Evolutionary conservation across 352 stramenopile genomes (phyloP).

Genomic region (Globisporangium middletonii): DNA sequence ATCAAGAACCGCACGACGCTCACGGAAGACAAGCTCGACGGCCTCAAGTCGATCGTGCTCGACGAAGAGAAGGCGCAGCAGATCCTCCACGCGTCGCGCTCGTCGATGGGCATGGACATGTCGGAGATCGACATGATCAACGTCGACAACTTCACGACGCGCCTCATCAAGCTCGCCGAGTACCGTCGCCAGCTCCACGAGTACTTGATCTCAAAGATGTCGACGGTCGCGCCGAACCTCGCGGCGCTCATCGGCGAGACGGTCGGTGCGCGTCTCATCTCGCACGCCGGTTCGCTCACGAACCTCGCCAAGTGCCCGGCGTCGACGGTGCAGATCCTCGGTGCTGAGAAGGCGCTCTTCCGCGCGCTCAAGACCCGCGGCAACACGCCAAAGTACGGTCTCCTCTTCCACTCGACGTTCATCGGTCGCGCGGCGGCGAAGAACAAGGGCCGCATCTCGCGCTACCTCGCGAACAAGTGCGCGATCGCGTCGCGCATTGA

Average conservation of each 20-base stretch:
- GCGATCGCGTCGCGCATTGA: slow-evolving; percentile 99
- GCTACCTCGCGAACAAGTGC: slow-evolving; percentile 99
- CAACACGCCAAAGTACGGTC: slow-evolving; percentile 99
- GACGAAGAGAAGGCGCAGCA: slow-evolving; percentile 96
- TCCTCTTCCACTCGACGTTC: slow-evolving; percentile 99
- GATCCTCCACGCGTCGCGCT: slow-evolving; percentile 92
- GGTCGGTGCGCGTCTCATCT: slow-evolving; percentile 99
- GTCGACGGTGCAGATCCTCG: slow-evolving; percentile 99
- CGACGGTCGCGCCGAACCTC: slow-evolving; percentile 98
- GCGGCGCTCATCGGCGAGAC: slow-evolving; percentile 98
- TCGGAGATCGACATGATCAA: slow-evolving; percentile 99
- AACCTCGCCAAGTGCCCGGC: slow-evolving; percentile 99
- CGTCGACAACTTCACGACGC: slow-evolving; percentile 97
- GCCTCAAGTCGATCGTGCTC: slow-evolving; percentile 91
- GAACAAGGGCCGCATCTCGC: slow-evolving; percentile 99
- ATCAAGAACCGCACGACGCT: slow-evolving; percentile 93
- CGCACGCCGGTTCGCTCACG: slow-evolving; percentile 98
- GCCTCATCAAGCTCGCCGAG: slow-evolving; percentile 98
- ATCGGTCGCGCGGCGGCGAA: slow-evolving; percentile 98
- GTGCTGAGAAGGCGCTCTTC: slow-evolving; percentile 99
- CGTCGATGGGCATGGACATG: slow-evolving; percentile 99
- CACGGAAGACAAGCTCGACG: slow-evolving; percentile 74
- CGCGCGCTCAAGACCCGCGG: slow-evolving; percentile 99
- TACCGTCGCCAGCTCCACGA: slow-evolving; percentile 95
- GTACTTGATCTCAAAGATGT: slow-evolving; percentile 97